These are phyloP conservation scores for Dendrothele bispora DNA, from an alignment of 768 basidiomycete genomes.

Conservation along the genomic window DNA sequence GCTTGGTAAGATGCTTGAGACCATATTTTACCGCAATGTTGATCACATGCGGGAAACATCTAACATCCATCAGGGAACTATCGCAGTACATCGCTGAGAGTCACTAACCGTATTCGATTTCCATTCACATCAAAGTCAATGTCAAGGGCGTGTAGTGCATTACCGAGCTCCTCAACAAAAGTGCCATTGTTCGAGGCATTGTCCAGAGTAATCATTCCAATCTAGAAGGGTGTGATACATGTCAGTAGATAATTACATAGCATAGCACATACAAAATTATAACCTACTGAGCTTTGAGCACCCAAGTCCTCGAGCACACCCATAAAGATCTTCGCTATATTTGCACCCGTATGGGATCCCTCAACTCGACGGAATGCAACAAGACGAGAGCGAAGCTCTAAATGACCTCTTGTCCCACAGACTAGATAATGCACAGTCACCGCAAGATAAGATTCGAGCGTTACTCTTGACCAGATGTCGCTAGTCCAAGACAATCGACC, in stretches of 20 bases:
- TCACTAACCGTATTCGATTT: conserved; percentile 17
- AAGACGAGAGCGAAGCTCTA: conserved; percentile 22
- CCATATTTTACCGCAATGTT: conserved; percentile 23
- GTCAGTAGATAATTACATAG: not conserved
- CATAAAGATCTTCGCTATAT: conserved; percentile 23
- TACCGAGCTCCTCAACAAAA: conserved; percentile 24
- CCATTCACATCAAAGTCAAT: conserved; percentile 20
- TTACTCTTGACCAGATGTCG: conserved; percentile 33
- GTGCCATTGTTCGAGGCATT: conserved; percentile 33
- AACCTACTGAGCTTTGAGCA: conserved; percentile 18
- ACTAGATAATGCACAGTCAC: conserved; percentile 30
- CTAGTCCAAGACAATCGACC: conserved; percentile 30
- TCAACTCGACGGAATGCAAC: conserved; percentile 30
- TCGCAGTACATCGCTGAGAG: not conserved
- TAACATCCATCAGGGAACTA: not conserved
- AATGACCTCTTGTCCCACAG: conserved; percentile 12
- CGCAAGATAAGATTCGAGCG: conserved; percentile 28
- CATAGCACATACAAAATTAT: conserved; percentile 23
- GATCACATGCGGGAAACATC: conserved; percentile 28
- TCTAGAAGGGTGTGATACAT: conserved; percentile 9
- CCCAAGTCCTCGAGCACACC: conserved; percentile 22
- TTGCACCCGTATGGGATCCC: conserved; percentile 28
- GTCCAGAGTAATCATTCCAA: conserved; percentile 25
- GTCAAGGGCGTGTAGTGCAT: conserved; percentile 1
- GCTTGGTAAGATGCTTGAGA: conserved; percentile 14